Base-by-base conservation (phyloP, 192 early-diverging fungal species). In the Backusella circina region DNA sequence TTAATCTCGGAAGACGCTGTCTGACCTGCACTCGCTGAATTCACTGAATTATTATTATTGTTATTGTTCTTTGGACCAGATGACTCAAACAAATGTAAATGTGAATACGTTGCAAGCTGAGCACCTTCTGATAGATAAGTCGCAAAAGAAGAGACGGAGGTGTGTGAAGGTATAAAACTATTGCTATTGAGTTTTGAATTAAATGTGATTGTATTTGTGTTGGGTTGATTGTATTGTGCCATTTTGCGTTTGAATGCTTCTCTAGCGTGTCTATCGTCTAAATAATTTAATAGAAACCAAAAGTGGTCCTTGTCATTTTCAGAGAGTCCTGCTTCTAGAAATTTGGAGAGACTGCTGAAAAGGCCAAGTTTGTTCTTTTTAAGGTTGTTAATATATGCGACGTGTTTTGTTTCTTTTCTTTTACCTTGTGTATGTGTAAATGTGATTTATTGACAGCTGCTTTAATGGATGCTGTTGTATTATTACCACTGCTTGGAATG, bases 321-420 rank as follows among this genome's bases (percentile, higher is more conserved):
- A 35, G 79, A 77, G 16, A 92, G 70, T 30, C 89, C 84, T 15
- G 86, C 85, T 35, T 86, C 79, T 31, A 92, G 70, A 50, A 90
- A 91, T 15, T 83, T 84, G 16, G 73, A 78, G 21, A 92, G 81
- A 80, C 91, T 90, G 3, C 83, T 77, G 15, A 92, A 70, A 32
- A 91, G 84, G 21, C 88, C 89, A 31, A 89, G 75, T 67, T 90
- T 86, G n/a, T 81, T 80, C 82, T 88, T 44, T 70, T 13, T 47
- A 47, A 5, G 6, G 44, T n/a, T 5, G 44, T 12, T 47, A 18
- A 47, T n/a, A n/a, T n/a, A 47, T n/a, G 18, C 2, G 0, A n/a
- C 3, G 1, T 47, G 44, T 2, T 21, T 18, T 12, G n/a, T 15
- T 21, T 32, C 15, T 35, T 37, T 15, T 57, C 23, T 26, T 26